Evolutionary conservation across 495 filamentous ascomycete genomes (phyloP).

Genomic region (Penicillium desertorum): DNA sequence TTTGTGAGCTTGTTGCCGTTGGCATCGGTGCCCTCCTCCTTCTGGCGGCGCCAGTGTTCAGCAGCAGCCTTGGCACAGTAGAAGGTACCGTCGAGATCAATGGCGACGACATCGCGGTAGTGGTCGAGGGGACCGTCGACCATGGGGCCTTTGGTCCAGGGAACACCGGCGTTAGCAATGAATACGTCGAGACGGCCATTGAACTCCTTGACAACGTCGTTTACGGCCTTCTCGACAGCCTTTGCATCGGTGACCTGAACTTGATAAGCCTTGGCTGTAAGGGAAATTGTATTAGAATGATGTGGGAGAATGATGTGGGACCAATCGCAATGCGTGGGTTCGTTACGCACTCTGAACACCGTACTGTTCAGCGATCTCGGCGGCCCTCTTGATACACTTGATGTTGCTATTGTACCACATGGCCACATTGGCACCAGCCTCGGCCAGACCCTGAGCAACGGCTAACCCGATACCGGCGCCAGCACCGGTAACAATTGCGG

Average conservation of each 20-base stretch:
- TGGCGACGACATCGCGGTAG: slow-evolving; percentile 67
- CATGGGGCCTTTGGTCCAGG: slow-evolving; percentile 68
- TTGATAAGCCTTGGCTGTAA: slow-evolving; percentile 71
- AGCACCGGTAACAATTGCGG: slow-evolving; percentile 80
- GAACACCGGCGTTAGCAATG: slow-evolving; percentile 76
- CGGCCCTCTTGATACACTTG: slow-evolving; percentile 66
- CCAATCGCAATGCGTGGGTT: background rate
- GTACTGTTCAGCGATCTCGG: slow-evolving; percentile 68
- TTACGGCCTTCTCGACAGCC: slow-evolving; percentile 56
- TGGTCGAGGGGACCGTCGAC: slow-evolving; percentile 63
- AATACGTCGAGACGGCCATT: slow-evolving; percentile 75
- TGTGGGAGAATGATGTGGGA: background rate
- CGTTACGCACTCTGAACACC: slow-evolving; percentile 71
- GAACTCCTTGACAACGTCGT: slow-evolving; percentile 64
- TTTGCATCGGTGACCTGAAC: slow-evolving; percentile 62
- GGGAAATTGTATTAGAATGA: background rate
- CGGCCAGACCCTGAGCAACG: slow-evolving; percentile 73
- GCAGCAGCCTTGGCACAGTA: slow-evolving; percentile 81
- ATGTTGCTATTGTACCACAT: slow-evolving; percentile 84
- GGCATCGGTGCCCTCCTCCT: slow-evolving; percentile 62
- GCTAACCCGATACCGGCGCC: slow-evolving; percentile 78
- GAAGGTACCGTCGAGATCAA: slow-evolving; percentile 79
- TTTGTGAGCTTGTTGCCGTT: slow-evolving; percentile 66
- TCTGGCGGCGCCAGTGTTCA: slow-evolving; percentile 63
- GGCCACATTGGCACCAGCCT: slow-evolving; percentile 84